Conservation (phyloP, 495 filamentous ascomycete species). For the Aspergillus saccharolyticus region DNA sequence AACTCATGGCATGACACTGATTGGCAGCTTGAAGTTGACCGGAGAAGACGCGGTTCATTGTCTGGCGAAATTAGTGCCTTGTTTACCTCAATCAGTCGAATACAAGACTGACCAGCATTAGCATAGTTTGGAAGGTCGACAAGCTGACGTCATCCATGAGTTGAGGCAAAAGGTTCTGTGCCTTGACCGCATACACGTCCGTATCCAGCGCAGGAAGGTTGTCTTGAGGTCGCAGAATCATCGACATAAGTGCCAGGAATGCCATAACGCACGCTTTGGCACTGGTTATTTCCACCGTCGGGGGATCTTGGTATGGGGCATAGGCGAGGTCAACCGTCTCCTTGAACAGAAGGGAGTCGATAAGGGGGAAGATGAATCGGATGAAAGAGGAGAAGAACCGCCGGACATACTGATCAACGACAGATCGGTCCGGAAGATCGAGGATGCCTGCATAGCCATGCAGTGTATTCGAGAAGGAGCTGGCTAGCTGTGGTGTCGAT, state of each 20-base stretch:
- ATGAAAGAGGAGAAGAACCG: background rate
- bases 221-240: background rate
- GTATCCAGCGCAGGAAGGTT: background rate
- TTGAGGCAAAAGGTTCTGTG: background rate
- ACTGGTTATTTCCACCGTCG: background rate
- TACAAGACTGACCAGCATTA: background rate
- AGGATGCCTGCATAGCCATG: background rate
- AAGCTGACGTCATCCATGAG: background rate
- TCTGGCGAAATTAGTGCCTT: no score
- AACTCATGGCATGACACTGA: background rate
- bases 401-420: background rate
- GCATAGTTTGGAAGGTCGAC: background rate
- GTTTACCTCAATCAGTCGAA: no score
- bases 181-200: background rate
- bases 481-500: background rate
- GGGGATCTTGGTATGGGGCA: background rate
- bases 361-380: background rate
- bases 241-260: constrained; percentile 2
- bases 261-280: background rate
- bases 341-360: background rate
- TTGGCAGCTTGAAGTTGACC: background rate
- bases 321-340: background rate
- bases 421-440: background rate
- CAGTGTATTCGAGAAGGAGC: background rate
- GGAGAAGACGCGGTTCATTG: background rate